Conservation (phyloP, 1,284 basidiomycete genomes). For the Salmacisia buchloeana region DNA sequence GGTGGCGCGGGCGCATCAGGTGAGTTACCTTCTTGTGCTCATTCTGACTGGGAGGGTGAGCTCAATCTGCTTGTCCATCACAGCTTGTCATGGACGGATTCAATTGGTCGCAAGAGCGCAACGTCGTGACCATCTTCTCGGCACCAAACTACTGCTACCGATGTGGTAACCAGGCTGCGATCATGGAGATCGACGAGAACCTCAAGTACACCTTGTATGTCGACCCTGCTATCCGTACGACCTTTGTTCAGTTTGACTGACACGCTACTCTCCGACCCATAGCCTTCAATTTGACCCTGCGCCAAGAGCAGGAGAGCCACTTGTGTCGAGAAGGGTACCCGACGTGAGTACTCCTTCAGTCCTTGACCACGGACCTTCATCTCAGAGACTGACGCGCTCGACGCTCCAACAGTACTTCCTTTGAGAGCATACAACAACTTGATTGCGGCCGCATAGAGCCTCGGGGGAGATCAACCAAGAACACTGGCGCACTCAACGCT, state of each 20-base stretch:
- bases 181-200: conserved; percentile 99
- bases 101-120: conserved; percentile 98
- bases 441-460: too few species aligned
- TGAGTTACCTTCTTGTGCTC: conserved; percentile 8
- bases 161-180: conserved; percentile 98
- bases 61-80: background rate
- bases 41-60: background rate
- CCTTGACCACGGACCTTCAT: background rate
- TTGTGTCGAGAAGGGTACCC: conserved; percentile 95
- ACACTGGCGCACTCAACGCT: too few species aligned
- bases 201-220: conserved; percentile 74
- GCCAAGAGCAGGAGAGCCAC: conserved; percentile 92
- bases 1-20: conserved; percentile 57
- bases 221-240: conserved; percentile 9
- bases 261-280: conserved; percentile 4
- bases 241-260: background rate
- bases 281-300: conserved; percentile 99
- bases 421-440: too few species aligned
- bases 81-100: conserved; percentile 97
- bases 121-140: conserved; percentile 54
- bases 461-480: too few species aligned
- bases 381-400: background rate
- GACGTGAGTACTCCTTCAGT: conserved; percentile 62
- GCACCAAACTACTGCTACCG: conserved; percentile 73
- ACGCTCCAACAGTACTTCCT: background rate